Percentiles rank a stretch among this genome's conserved stretches.
phyloP scores from a whole-genome alignment of 345 rosid species.

The Syzygium grande region DNA sequence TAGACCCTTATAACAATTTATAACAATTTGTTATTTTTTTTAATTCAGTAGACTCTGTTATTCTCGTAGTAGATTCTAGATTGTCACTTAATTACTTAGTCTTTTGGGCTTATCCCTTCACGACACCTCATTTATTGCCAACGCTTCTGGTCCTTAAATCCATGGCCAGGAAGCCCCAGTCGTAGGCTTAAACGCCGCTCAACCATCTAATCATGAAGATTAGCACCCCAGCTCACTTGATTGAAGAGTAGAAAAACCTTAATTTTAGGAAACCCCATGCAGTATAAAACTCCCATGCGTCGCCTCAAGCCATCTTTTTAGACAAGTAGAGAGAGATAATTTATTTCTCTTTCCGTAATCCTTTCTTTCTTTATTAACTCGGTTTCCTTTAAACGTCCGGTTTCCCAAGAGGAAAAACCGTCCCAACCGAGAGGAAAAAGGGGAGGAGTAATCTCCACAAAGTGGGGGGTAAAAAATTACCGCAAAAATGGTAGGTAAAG shows the following conservation, averaged over 20 bases:
- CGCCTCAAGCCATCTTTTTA: too few relatives aligned
- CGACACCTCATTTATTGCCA: not conserved
- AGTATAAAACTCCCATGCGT: not conserved
- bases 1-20: rapidly evolving
- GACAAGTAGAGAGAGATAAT: not conserved
- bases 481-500: slow-evolving; percentile 16
- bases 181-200: not conserved
- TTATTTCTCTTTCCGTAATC: not conserved
- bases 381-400: not conserved
- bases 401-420: too few relatives aligned
- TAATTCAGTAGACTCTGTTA: rapidly evolving
- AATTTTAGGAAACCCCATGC: not conserved
- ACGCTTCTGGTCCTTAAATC: not conserved
- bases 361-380: not conserved
- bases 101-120: not conserved
- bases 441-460: too few relatives aligned
- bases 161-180: not conserved
- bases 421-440: not conserved
- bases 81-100: too few relatives aligned
- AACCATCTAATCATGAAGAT: too few relatives aligned
- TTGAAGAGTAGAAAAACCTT: too few relatives aligned
- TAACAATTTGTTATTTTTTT: too few relatives aligned
- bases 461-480: too few relatives aligned
- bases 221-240: too few relatives aligned
- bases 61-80: too few relatives aligned